Percentiles rank a stretch among this genome's conserved stretches.
phyloP scores from a whole-genome alignment of 2,329 filamentous ascomycete genomes.

The Penicillium sumatraense region DNA sequence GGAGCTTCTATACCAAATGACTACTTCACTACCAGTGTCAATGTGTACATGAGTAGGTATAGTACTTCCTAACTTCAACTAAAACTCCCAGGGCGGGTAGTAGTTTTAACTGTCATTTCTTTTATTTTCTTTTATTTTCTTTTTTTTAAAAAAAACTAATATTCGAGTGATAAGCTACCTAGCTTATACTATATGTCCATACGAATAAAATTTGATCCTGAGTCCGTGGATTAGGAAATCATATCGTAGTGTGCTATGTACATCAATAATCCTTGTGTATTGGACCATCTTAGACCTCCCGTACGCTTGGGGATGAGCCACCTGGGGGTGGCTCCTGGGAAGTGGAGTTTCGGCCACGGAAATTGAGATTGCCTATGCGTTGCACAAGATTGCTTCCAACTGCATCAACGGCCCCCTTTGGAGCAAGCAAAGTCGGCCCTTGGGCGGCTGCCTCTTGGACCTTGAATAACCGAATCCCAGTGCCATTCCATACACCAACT shows the following conservation, averaged over 20 bases:
- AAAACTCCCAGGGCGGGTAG: too few relatives aligned
- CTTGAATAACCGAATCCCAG: slow-evolving; percentile 82
- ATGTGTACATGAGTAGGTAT: too few relatives aligned
- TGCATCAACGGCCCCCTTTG: slow-evolving; percentile 88
- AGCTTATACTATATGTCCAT: slow-evolving; percentile 1
- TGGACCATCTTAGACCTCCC: slow-evolving; percentile 38
- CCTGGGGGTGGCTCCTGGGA: slow-evolving; percentile 37
- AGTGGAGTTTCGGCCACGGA: slow-evolving; percentile 48
- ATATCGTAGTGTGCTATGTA: slow-evolving; percentile 20
- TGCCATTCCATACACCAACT: slow-evolving; percentile 93
- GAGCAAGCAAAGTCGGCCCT: slow-evolving; percentile 80
- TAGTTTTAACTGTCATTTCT: too few relatives aligned
- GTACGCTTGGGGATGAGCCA: slow-evolving; percentile 35
- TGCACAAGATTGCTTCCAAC: slow-evolving; percentile 89
- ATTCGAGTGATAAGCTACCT: too few relatives aligned
- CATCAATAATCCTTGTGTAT: slow-evolving; percentile 1
- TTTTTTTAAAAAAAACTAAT: too few relatives aligned
- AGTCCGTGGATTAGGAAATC: slow-evolving; percentile 7
- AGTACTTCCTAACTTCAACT: too few relatives aligned
- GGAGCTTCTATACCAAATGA: too few relatives aligned
- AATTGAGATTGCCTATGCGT: slow-evolving; percentile 79
- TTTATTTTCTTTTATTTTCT: too few relatives aligned
- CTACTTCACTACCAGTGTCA: too few relatives aligned
- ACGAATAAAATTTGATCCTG: neutral
- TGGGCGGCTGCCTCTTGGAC: slow-evolving; percentile 83